Conservation (phyloP, 768 basidiomycete genomes). For the Suillus decipiens region DNA sequence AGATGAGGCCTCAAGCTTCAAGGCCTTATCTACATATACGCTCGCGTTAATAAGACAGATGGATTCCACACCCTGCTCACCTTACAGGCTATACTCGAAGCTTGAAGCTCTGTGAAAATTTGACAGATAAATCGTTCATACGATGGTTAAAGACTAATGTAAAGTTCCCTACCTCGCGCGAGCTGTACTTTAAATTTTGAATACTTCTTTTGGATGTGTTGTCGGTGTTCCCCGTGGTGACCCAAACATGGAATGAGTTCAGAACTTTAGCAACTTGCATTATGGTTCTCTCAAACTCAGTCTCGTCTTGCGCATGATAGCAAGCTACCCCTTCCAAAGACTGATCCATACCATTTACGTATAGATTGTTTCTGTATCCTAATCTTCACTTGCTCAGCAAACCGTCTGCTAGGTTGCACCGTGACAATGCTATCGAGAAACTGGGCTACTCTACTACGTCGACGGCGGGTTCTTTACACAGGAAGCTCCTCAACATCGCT, state of each 20-base stretch:
- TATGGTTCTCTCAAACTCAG: background rate
- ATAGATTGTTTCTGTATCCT: background rate
- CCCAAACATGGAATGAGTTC: background rate
- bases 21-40: background rate
- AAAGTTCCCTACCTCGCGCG: too few species aligned
- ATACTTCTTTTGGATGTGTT: constrained; percentile 7
- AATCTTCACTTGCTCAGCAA: background rate
- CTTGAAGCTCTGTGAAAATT: background rate
- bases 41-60: background rate
- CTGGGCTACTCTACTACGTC: constrained; percentile 1
- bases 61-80: background rate
- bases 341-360: background rate
- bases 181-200: too few species aligned
- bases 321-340: background rate
- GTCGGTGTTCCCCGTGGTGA: background rate
- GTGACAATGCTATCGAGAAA: constrained; percentile 3
- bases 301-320: background rate
- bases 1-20: background rate
- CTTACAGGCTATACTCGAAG: background rate
- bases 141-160: too few species aligned
- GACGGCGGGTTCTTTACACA: background rate
- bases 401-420: background rate
- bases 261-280: background rate
- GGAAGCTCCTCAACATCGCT: background rate
- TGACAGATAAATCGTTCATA: too few species aligned